Base-by-base conservation (phyloP, 306 rosid genomes). In the Geum urbanum region DNA sequence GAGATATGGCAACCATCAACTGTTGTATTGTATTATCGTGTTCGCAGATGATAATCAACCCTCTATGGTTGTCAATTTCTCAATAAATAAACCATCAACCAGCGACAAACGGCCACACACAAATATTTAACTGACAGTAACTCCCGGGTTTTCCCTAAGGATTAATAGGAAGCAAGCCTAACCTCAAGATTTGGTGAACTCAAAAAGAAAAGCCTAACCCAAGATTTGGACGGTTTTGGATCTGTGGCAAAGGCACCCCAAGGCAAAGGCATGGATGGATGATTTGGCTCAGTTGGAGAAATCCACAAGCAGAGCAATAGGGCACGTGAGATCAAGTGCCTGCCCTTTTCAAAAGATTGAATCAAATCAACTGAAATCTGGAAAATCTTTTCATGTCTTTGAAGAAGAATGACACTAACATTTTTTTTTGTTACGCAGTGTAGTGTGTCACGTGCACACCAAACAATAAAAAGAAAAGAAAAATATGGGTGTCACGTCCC, bases 281-380 rank as follows among this genome's bases (percentile, higher is more conserved):
- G 75, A 76, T 50, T 65, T 43, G 76, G 76, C 72, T 19, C 9
- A 16, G 16, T 12, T 13, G 66, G 67, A 55, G 70, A 64, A 43
- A 66, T 11, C 22, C 40, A 63, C 63, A 63, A 74, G 73, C 18
- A 65, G 55, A 41, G 64, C 32, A 22, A 59, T 54, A 71, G 63
- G 84, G 74, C 81, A 73, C 81, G 70, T 53, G 82, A 77, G 47
- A 32, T 68, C 81, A 77, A 73, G 71, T 79, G 81, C n/a, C 63
- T 2, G 68, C 56, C 73, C 84, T 82, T 56, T 82, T 20, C 3
- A 70, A 66, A 63, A 57, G 50, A 60, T n/a, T 47, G 52, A 56
- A 19, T 32, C 1, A 13, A 18, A 19, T 66, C 32, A 41, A 57
- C 68, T 46, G 74, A 74, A 64, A 59, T 45, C 51, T 27, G 41